phyloP scores from a whole-genome alignment of 257 asterid genomes.

The Lantana camara region DNA sequence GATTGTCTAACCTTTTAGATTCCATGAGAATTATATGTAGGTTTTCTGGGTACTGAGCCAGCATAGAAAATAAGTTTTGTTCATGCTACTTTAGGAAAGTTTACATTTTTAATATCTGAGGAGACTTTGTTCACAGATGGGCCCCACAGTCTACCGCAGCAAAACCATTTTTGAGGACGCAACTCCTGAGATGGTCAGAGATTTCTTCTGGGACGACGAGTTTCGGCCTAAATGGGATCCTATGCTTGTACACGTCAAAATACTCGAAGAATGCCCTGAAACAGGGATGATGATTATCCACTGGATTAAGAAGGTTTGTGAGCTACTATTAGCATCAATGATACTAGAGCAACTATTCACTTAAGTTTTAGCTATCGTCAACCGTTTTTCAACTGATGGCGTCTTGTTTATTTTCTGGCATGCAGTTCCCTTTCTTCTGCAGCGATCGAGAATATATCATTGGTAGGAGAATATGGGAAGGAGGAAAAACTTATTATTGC shows the following conservation, averaged over 20 bases:
- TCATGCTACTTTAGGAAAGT: slow-evolving; percentile 9
- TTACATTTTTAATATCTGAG: slow-evolving; percentile 13
- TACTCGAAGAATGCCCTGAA: slow-evolving; percentile 65
- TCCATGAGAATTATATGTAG: slow-evolving; percentile 4
- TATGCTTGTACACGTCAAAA: slow-evolving; percentile 71
- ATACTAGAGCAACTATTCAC: slow-evolving; percentile 1
- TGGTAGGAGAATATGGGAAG: slow-evolving; percentile 84
- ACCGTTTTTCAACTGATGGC: slow-evolving; percentile 22
- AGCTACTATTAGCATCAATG: neutral
- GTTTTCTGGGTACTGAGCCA: slow-evolving; percentile 2
- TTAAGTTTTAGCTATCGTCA: slow-evolving; percentile 16
- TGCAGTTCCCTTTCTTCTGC: slow-evolving; percentile 93
- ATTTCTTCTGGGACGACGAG: slow-evolving; percentile 98
- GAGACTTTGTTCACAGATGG: slow-evolving; percentile 49
- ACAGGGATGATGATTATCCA: slow-evolving; percentile 79
- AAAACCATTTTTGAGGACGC: slow-evolving; percentile 90
- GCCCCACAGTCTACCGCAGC: slow-evolving; percentile 70
- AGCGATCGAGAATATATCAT: slow-evolving; percentile 87
- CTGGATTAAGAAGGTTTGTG: slow-evolving; percentile 87
- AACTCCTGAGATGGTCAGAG: slow-evolving; percentile 81
- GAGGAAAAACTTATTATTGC: slow-evolving; percentile 60
- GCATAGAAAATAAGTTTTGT: slow-evolving; percentile 1
- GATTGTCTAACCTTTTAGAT: slow-evolving; percentile 4
- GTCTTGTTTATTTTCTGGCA: slow-evolving; percentile 21
- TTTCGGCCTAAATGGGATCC: slow-evolving; percentile 88